Percentiles rank a stretch among this genome's conserved stretches.
Conservation (phyloP, 2,329 filamentous ascomycete genomes). For the Sphaerulina musiva region DNA sequence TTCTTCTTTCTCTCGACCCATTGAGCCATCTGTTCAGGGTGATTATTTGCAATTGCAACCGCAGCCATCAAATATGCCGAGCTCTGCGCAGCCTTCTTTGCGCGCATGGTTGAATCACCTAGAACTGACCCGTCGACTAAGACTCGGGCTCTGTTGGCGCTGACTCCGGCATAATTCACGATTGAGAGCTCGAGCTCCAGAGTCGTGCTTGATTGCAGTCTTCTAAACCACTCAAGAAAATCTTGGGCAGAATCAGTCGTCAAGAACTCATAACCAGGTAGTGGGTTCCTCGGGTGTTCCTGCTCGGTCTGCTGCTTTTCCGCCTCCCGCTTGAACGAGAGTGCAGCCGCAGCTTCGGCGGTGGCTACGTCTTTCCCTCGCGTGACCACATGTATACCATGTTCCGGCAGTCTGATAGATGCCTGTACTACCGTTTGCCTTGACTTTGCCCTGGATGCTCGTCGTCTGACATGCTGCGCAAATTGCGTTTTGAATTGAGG, state of each 20-base stretch:
- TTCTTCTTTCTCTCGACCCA: constrained; percentile 33
- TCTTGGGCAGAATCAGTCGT: constrained; percentile 35
- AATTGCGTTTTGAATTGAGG: constrained; percentile 25
- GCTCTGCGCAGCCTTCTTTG: constrained; percentile 33
- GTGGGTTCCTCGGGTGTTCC: neutral
- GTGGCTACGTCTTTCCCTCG: constrained; percentile 23
- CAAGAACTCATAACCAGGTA: constrained; percentile 24
- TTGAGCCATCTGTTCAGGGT: constrained; percentile 30
- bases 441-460: neutral
- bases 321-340: constrained; percentile 37
- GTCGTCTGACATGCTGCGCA: constrained; percentile 1
- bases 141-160: constrained; percentile 23
- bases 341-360: constrained; percentile 35
- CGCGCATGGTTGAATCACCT: constrained; percentile 28
- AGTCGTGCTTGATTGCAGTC: constrained; percentile 6
- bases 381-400: constrained; percentile 32
- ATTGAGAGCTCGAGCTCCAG: constrained; percentile 23
- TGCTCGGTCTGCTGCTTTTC: constrained; percentile 30
- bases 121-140: constrained; percentile 28
- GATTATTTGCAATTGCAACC: constrained; percentile 30
- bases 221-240: constrained; percentile 36
- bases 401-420: constrained; percentile 34
- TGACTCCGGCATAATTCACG: neutral
- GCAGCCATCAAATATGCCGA: constrained; percentile 36
- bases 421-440: constrained; percentile 1